Conservation (phyloP, 1,139 yeast species). For the Yamadazyma epiphylla region DNA sequence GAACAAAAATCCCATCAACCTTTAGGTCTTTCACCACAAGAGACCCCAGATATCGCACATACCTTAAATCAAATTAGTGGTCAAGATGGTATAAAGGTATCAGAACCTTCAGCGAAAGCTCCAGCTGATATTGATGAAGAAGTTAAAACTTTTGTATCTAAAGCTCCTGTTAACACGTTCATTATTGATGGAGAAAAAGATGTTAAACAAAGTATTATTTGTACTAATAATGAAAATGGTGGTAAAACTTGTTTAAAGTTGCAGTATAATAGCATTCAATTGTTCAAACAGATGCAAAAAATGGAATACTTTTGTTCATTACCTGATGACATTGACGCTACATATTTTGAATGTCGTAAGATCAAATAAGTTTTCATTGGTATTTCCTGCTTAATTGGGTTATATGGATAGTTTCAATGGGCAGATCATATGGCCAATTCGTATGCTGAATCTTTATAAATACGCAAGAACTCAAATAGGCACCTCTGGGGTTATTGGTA, state of each 20-base stretch:
- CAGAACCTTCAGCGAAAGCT: slow-evolving; percentile 7
- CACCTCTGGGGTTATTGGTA: no score
- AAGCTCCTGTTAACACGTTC: slow-evolving; percentile 32
- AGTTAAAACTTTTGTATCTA: slow-evolving; percentile 17
- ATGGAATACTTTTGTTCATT: slow-evolving; percentile 44
- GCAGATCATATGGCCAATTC: no score
- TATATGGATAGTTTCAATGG: no score
- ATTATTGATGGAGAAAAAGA: slow-evolving; percentile 45
- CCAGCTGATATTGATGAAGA: slow-evolving; percentile 10
- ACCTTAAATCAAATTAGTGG: slow-evolving; percentile 32
- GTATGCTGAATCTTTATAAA: no score
- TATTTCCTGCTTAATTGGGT: no score
- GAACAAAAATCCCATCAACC: slow-evolving; percentile 37
- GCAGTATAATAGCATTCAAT: slow-evolving; percentile 31
- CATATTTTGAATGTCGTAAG: slow-evolving; percentile 47
- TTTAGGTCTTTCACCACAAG: slow-evolving; percentile 13
- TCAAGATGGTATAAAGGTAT: slow-evolving; percentile 11
- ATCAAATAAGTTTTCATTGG: no score
- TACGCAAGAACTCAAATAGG: no score
- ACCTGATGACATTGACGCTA: slow-evolving; percentile 44
- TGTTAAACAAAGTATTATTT: slow-evolving; percentile 36
- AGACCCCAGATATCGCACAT: slow-evolving; percentile 30
- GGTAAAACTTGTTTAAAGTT: slow-evolving; percentile 46
- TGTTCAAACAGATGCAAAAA: slow-evolving; percentile 45
- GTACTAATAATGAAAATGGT: slow-evolving; percentile 37